These are phyloP conservation scores for Scheffersomyces lignosus DNA, from an alignment of 805 yeast genomes.

Conservation along the genomic window DNA sequence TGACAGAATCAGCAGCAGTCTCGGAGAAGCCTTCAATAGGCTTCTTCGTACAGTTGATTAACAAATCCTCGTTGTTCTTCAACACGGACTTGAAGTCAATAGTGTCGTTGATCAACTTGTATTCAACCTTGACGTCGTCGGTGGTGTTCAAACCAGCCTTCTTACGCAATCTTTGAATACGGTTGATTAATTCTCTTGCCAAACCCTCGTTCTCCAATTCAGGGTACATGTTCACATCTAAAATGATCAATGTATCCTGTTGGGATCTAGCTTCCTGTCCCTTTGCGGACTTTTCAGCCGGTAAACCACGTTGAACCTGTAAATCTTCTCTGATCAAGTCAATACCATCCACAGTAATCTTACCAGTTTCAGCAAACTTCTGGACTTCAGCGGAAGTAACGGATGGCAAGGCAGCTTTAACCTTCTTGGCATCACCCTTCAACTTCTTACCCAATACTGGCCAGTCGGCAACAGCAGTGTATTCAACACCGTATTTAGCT, in stretches of 20 bases:
- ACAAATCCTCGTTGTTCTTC: conserved; percentile 60
- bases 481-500: conserved; percentile 85
- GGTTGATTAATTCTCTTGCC: conserved; percentile 94
- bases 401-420: conserved; percentile 87
- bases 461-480: conserved; percentile 98
- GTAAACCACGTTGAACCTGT: conserved; percentile 85
- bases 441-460: conserved; percentile 96
- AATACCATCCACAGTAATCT: conserved; percentile 85
- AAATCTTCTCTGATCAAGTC: conserved; percentile 84
- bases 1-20: conserved; percentile 35
- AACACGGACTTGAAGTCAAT: conserved; percentile 64
- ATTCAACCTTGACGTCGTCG: conserved; percentile 90
- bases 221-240: conserved; percentile 84
- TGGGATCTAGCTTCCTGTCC: conserved; percentile 90
- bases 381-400: conserved; percentile 84
- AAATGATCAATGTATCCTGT: conserved; percentile 82
- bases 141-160: conserved; percentile 93
- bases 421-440: conserved; percentile 90
- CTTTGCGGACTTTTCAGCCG: conserved; percentile 57
- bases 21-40: conserved; percentile 53
- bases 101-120: conserved; percentile 64
- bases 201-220: conserved; percentile 91
- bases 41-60: conserved; percentile 74
- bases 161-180: conserved; percentile 96
- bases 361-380: conserved; percentile 67